Evolutionary conservation across 1,284 basidiomycete species (phyloP).

Genomic region (Peniophora sp.): DNA sequence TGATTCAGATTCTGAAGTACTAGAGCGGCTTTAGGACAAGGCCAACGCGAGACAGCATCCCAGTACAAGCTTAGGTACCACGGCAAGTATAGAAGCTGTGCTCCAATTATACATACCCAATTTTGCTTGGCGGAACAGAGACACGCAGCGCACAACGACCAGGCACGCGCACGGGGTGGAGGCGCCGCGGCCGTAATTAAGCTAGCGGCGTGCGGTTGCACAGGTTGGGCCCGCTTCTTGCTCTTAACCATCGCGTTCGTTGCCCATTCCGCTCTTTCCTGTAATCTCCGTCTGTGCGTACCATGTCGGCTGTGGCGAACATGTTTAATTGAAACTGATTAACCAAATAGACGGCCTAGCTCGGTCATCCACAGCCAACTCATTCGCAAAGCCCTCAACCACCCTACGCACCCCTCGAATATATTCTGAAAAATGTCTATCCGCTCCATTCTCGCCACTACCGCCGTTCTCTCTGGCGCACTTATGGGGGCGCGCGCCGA

Average conservation of each 20-base stretch:
- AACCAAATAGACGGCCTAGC: too few relatives aligned
- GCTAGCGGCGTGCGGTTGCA: not conserved
- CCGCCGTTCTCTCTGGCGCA: conserved; percentile 8
- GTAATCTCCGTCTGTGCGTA: not conserved
- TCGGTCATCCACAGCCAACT: not conserved
- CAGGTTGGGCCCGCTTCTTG: not conserved
- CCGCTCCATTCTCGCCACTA: conserved; percentile 4
- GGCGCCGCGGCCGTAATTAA: too few relatives aligned
- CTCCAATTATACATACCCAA: too few relatives aligned
- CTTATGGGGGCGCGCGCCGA: conserved; percentile 8
- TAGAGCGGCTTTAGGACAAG: too few relatives aligned
- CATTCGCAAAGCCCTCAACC: not conserved
- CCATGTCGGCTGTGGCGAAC: not conserved
- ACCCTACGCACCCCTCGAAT: not conserved
- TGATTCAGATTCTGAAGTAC: too few relatives aligned
- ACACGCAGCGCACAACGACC: too few relatives aligned
- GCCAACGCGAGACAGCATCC: too few relatives aligned
- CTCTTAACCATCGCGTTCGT: not conserved
- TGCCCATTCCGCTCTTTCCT: not conserved
- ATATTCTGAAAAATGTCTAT: not conserved
- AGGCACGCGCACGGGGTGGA: too few relatives aligned
- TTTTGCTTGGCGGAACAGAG: too few relatives aligned
- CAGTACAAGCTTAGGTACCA: too few relatives aligned
- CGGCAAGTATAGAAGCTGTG: too few relatives aligned
- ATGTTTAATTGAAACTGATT: not conserved